These are phyloP conservation scores for Citrus medica DNA, from an alignment of 345 rosid species.

Conservation along the genomic window DNA sequence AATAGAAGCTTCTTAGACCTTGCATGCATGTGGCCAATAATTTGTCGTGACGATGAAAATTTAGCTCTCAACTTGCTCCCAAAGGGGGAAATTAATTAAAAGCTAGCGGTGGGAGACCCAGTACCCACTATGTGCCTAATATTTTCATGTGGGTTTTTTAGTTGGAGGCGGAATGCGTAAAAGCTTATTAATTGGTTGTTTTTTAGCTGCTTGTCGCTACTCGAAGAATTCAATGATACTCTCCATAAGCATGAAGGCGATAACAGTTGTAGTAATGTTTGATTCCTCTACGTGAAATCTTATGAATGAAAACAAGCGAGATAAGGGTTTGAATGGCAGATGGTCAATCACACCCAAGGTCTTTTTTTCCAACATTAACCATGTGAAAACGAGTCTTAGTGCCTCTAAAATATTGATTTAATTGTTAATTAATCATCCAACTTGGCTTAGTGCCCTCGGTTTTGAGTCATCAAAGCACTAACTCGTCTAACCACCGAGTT, in stretches of 20 bases:
- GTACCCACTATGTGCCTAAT: too few relatives aligned
- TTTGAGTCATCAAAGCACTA: conserved; percentile 29
- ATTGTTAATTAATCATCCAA: conserved; percentile 11
- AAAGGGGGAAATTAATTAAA: background rate
- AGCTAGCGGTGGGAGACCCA: background rate
- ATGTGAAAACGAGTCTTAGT: background rate
- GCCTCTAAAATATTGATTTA: background rate
- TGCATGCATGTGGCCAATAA: background rate
- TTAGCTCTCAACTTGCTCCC: conserved; percentile 10
- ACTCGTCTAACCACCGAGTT: background rate
- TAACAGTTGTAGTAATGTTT: background rate
- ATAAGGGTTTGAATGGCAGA: background rate
- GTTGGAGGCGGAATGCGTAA: background rate
- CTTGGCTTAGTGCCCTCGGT: conserved; percentile 18
- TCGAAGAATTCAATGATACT: background rate
- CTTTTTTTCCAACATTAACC: background rate
- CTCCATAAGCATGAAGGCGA: background rate
- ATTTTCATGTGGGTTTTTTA: background rate
- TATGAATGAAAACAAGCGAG: background rate
- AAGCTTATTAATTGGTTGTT: background rate
- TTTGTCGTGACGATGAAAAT: conserved; percentile 23
- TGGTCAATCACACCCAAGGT: background rate
- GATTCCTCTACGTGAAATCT: background rate
- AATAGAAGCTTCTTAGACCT: background rate
- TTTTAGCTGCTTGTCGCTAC: conserved; percentile 8